Conservation (phyloP, 108 stramenopile genomes). For the Nannochloropsis salina region DNA sequence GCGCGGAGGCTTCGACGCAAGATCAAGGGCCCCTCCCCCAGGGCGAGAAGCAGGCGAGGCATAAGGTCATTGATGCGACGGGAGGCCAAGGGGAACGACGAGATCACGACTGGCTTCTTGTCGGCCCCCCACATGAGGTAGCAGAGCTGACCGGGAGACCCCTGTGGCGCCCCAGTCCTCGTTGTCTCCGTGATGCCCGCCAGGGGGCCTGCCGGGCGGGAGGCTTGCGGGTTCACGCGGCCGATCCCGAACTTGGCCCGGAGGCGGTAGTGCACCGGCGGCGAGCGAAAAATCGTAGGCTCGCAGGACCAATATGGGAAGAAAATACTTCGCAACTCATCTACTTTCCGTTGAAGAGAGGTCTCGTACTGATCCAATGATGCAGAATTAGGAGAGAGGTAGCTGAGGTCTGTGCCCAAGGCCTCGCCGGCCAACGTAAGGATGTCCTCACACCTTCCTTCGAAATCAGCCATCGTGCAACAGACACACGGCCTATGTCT, state of each 20-base stretch:
- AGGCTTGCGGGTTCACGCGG: neutral
- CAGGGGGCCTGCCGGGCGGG: too few species aligned
- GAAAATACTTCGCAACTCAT: neutral
- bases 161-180: too few species aligned
- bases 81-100: neutral
- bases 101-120: neutral
- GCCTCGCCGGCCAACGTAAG: neutral
- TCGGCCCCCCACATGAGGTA: neutral
- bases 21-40: neutral
- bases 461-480: neutral
- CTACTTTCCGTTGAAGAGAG: neutral
- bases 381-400: neutral
- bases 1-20: conserved; percentile 15
- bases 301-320: neutral
- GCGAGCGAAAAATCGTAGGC: conserved; percentile 7
- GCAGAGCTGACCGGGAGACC: neutral
- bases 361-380: neutral
- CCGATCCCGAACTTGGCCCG: conserved; percentile 14
- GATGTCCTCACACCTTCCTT: neutral
- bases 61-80: neutral
- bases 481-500: neutral
- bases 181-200: too few species aligned
- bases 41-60: neutral
- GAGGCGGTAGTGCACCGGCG: neutral
- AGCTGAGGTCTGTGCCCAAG: neutral